These are phyloP conservation scores for Neolecta irregularis DNA, from an alignment of 1,139 yeast genomes.

Conservation along the genomic window DNA sequence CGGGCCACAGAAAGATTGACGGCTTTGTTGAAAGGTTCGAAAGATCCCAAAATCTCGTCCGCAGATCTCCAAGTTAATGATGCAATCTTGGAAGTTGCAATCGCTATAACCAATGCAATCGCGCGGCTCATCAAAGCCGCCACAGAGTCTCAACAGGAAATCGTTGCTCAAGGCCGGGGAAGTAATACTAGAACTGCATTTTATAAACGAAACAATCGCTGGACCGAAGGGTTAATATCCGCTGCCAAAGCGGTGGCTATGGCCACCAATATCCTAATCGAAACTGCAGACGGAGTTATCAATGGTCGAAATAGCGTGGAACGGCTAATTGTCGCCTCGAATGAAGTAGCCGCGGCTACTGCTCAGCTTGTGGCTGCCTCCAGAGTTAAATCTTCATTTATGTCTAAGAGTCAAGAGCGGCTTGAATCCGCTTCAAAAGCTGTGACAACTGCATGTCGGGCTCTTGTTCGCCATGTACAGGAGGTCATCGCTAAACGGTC, in stretches of 20 bases:
- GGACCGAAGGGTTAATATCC: slow-evolving; percentile 89
- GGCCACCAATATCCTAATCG: slow-evolving; percentile 63
- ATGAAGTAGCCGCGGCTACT: slow-evolving; percentile 84
- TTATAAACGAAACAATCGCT: slow-evolving; percentile 74
- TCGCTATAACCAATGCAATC: slow-evolving; percentile 69
- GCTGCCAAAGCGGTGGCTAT: slow-evolving; percentile 84
- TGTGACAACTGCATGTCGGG: slow-evolving; percentile 61
- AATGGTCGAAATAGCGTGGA: slow-evolving; percentile 52
- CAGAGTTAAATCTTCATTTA: slow-evolving; percentile 65
- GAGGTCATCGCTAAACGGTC: slow-evolving; percentile 33
- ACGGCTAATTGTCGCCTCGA: slow-evolving; percentile 76
- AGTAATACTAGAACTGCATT: slow-evolving; percentile 54
- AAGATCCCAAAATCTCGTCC: slow-evolving; percentile 40
- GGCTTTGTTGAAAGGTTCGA: slow-evolving; percentile 34
- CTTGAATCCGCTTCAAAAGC: slow-evolving; percentile 54
- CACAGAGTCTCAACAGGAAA: slow-evolving; percentile 68
- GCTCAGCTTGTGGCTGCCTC: slow-evolving; percentile 90
- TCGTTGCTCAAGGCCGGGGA: slow-evolving; percentile 59
- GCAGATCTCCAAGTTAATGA: slow-evolving; percentile 60
- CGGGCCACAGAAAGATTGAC: slow-evolving; percentile 49
- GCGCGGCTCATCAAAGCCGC: slow-evolving; percentile 59
- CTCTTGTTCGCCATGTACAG: slow-evolving; percentile 57
- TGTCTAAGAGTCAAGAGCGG: slow-evolving; percentile 62
- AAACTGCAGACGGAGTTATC: slow-evolving; percentile 75
- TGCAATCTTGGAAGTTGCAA: slow-evolving; percentile 63